phyloP scores from a whole-genome alignment of 1,284 basidiomycete genomes.

The Ustilago bromivora region DNA sequence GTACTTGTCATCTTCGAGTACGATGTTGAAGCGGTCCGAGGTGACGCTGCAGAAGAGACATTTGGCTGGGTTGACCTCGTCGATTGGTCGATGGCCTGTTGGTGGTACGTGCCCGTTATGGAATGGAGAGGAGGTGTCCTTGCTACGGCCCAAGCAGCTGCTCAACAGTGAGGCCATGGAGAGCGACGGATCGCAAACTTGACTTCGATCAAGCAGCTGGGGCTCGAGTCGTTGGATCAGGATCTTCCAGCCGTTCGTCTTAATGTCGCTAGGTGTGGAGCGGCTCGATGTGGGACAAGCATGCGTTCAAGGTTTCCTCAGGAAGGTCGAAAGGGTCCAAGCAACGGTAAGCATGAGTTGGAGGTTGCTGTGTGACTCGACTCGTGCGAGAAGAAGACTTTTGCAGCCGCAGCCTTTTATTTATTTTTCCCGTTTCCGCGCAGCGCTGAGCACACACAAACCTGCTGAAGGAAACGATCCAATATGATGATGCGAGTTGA shows the following conservation, averaged over 20 bases:
- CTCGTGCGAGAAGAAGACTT: constrained; percentile 26
- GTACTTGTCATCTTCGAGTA: constrained; percentile 76
- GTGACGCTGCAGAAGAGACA: constrained; percentile 76
- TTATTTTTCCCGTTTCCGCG: neutral
- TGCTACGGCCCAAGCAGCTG: constrained; percentile 29
- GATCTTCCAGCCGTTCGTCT: neutral
- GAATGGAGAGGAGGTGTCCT: neutral
- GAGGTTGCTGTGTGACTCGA: constrained; percentile 3
- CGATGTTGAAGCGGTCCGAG: constrained; percentile 74
- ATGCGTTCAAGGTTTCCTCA: neutral
- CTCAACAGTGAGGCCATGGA: constrained; percentile 27
- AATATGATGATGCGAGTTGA: too few relatives aligned
- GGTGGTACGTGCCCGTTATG: neutral
- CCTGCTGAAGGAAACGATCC: too few relatives aligned
- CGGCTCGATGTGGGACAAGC: neutral
- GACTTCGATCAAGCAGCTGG: neutral
- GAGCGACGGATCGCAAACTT: neutral
- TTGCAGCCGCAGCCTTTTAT: constrained; percentile 21
- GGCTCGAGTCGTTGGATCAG: neutral
- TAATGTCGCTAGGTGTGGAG: neutral
- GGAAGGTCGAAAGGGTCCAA: constrained; percentile 13
- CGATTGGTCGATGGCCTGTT: constrained; percentile 26
- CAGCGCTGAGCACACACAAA: neutral
- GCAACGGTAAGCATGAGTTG: neutral
- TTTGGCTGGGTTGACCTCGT: constrained; percentile 47